Conservation (phyloP, 108 stramenopile species). For the Pseudonitzschia pungens region DNA sequence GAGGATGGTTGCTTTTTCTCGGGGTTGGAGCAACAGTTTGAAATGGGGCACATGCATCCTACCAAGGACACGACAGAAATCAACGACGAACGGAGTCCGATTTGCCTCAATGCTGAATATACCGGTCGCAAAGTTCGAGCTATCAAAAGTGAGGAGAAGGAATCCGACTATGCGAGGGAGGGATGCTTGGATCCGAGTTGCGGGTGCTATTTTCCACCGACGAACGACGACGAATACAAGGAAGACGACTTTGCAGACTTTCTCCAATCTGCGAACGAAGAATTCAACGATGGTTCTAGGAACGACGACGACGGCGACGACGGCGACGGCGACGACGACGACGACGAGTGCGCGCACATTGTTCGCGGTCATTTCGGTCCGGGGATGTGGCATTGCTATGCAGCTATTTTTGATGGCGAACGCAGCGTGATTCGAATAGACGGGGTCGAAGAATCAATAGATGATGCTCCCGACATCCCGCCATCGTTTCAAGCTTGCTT, state of each 20-base stretch:
- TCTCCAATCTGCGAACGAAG: background rate
- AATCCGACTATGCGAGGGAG: background rate
- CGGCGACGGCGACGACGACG: conserved; percentile 28
- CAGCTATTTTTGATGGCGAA: conserved; percentile 66
- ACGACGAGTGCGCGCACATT: conserved; percentile 33
- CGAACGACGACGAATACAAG: conserved; percentile 1
- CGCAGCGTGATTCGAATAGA: conserved; percentile 63
- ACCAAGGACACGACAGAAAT: conserved; percentile 31
- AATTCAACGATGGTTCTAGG: background rate
- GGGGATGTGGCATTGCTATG: conserved; percentile 81
- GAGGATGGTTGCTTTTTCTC: conserved; percentile 89
- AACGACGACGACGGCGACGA: background rate
- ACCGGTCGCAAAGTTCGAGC: background rate
- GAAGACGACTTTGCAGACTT: background rate
- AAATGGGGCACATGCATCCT: conserved; percentile 79
- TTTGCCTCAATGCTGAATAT: conserved; percentile 57
- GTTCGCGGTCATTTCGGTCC: conserved; percentile 63
- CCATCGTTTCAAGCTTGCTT: conserved; percentile 34
- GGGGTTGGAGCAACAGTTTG: conserved; percentile 63
- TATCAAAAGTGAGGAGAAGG: background rate
- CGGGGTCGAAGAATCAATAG: conserved; percentile 50
- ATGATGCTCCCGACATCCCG: conserved; percentile 15
- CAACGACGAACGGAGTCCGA: conserved; percentile 55
- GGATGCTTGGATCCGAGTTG: background rate
- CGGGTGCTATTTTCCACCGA: background rate